A percentile compares a stretch with the other conserved stretches of the same genome.
Conservation (phyloP, 805 yeast species). For the Lipomyces yamadae region DNA sequence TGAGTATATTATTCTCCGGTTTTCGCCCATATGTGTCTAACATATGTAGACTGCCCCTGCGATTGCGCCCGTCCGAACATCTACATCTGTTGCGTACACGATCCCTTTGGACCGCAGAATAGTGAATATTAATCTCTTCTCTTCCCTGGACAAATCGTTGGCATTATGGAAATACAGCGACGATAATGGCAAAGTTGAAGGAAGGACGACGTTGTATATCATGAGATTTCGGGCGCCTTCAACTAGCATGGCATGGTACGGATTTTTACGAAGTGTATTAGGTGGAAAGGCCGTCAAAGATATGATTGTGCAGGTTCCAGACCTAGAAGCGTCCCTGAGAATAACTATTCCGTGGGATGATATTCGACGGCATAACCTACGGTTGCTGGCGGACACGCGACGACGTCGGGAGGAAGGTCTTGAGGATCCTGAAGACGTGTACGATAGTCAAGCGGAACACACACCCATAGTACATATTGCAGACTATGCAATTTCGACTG, state of each 20-base stretch:
- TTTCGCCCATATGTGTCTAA: background rate
- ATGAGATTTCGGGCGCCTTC: constrained; percentile 59
- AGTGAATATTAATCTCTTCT: constrained; percentile 60
- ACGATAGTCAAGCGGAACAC: background rate
- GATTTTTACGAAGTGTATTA: constrained; percentile 57
- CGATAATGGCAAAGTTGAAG: constrained; percentile 21
- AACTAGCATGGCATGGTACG: constrained; percentile 67
- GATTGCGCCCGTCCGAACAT: constrained; percentile 38
- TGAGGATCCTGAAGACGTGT: background rate
- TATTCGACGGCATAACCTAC: constrained; percentile 14
- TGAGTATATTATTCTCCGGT: constrained; percentile 2
- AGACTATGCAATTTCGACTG: constrained; percentile 49
- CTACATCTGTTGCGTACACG: constrained; percentile 17
- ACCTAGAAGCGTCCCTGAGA: constrained; percentile 52
- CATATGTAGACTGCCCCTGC: constrained; percentile 28
- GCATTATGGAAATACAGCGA: constrained; percentile 49
- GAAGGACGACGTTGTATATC: constrained; percentile 52
- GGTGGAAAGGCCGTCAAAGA: constrained; percentile 46
- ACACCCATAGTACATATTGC: constrained; percentile 38
- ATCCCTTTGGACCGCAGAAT: constrained; percentile 35
- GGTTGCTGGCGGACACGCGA: constrained; percentile 8
- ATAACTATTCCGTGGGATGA: constrained; percentile 53
- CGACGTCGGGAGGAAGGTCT: constrained; percentile 3
- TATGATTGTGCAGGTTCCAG: constrained; percentile 53
- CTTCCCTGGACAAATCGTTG: constrained; percentile 71